These are phyloP conservation scores for Penicillium herquei DNA, from an alignment of 495 filamentous ascomycete species.

Conservation along the genomic window DNA sequence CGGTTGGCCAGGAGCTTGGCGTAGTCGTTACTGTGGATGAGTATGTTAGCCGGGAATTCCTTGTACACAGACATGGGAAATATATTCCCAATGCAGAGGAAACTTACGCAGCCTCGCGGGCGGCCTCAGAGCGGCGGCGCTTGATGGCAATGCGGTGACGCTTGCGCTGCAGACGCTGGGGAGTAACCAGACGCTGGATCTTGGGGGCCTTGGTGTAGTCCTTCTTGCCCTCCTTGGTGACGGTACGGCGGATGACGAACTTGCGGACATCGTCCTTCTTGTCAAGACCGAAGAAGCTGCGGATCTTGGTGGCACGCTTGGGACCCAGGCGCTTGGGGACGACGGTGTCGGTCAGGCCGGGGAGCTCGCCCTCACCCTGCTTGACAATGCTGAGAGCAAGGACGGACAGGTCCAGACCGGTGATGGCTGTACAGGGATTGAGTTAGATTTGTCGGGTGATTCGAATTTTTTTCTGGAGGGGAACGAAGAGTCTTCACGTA, in stretches of 20 bases:
- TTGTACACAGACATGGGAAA: background rate
- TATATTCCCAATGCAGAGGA: background rate
- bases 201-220: constrained; percentile 98
- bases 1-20: constrained; percentile 90
- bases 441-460: constrained; percentile 12
- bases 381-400: constrained; percentile 92
- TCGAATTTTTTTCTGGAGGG: background rate
- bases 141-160: constrained; percentile 95
- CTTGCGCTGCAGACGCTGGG: constrained; percentile 99
- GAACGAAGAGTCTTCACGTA: constrained; percentile 18
- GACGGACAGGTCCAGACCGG: constrained; percentile 89
- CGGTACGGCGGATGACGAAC: constrained; percentile 98
- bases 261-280: constrained; percentile 99
- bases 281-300: constrained; percentile 95
- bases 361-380: constrained; percentile 91
- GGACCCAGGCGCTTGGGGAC: constrained; percentile 97
- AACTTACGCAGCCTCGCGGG: constrained; percentile 98
- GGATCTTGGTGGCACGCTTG: constrained; percentile 99
- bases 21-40: constrained; percentile 69
- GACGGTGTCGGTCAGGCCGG: constrained; percentile 93
- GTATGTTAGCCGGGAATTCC: constrained; percentile 35
- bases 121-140: constrained; percentile 89
- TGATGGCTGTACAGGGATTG: constrained; percentile 57
- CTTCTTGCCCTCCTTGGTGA: constrained; percentile 95
- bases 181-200: constrained; percentile 98